Conservation (phyloP, 805 yeast genomes). For the Yarrowia bubula region DNA sequence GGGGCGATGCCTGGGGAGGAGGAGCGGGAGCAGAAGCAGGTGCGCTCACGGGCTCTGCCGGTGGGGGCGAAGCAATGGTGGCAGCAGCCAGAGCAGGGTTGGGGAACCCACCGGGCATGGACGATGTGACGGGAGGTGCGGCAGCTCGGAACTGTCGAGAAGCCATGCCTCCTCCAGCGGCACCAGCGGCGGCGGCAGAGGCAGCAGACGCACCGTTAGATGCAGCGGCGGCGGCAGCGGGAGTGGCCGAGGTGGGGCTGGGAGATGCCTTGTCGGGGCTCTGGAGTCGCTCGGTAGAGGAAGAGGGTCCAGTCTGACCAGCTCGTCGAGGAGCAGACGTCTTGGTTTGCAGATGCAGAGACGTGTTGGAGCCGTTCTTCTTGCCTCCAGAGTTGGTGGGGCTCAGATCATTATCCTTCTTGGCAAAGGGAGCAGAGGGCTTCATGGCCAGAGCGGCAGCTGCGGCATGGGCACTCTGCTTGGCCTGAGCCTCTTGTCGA, state of each 20-base stretch:
- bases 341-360: conserved; percentile 19
- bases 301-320: conserved; percentile 11
- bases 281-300: conserved; percentile 6
- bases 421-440: conserved; percentile 23
- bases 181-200: not conserved
- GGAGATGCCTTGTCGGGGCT: conserved; percentile 15
- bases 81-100: conserved; percentile 23
- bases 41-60: not conserved
- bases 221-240: not conserved
- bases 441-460: conserved; percentile 27
- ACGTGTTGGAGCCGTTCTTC: conserved; percentile 14
- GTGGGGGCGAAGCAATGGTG: conserved; percentile 2
- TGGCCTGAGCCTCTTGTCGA: conserved; percentile 20
- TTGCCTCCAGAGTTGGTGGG: conserved; percentile 9
- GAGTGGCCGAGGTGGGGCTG: conserved; percentile 4
- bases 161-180: conserved; percentile 9
- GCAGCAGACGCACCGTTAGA: conserved; percentile 3
- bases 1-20: not conserved
- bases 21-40: conserved; percentile 4
- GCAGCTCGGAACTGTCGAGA: conserved; percentile 9
- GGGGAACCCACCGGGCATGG: conserved; percentile 15
- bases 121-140: not conserved
- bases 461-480: conserved; percentile 24
- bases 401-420: conserved; percentile 13
- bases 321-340: conserved; percentile 6